phyloP scores from a whole-genome alignment of 768 basidiomycete genomes.

The Russula emetica region DNA sequence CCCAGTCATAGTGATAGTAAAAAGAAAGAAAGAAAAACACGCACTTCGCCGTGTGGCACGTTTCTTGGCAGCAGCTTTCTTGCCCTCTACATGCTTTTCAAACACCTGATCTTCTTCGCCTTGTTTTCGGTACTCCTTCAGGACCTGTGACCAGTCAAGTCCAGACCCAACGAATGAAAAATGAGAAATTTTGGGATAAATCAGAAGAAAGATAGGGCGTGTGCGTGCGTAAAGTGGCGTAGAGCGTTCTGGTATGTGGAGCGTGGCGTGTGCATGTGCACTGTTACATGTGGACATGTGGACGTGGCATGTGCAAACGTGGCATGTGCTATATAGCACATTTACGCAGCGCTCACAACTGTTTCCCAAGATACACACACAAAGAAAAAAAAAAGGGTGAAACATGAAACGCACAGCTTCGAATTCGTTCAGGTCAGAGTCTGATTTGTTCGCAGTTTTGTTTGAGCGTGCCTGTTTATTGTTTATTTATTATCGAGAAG shows the following conservation, averaged over 20 bases:
- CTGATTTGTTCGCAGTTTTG: conserved; percentile 89
- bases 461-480: conserved; percentile 73
- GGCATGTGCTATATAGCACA: neutral
- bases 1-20: neutral
- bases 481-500: neutral
- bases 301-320: too few species aligned
- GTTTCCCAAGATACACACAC: neutral
- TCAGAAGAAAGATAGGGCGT: conserved; percentile 4
- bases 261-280: neutral
- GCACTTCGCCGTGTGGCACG: conserved; percentile 50
- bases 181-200: neutral
- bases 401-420: conserved; percentile 54
- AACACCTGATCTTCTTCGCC: conserved; percentile 91
- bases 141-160: conserved; percentile 57
- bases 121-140: conserved; percentile 76
- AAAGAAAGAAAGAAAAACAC: neutral
- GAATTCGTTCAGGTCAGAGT: conserved; percentile 92
- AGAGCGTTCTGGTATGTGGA: neutral
- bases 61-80: conserved; percentile 77
- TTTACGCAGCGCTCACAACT: neutral
- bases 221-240: neutral
- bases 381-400: neutral
- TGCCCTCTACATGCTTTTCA: conserved; percentile 79
- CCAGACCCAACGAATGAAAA: neutral
- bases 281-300: too few species aligned